Evolutionary conservation across 495 filamentous ascomycete genomes (phyloP).

Genomic region (Astrocystis sublimbata): DNA sequence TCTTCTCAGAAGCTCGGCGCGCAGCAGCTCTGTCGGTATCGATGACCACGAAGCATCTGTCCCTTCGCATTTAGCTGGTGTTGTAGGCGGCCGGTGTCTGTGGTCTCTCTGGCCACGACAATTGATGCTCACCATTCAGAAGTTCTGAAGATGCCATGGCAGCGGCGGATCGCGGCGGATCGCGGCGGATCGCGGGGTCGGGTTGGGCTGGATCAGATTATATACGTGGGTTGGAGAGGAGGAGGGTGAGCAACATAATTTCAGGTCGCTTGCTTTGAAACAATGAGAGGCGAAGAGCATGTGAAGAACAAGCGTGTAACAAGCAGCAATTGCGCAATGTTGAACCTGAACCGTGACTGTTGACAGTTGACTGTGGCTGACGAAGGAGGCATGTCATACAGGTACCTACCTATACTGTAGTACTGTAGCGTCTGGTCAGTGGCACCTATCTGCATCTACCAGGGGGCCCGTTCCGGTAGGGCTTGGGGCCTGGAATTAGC

Average conservation of each 20-base stretch:
- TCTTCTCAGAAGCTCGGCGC: conserved; percentile 53
- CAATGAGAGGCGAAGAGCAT: neutral
- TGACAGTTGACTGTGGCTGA: neutral
- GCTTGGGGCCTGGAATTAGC: neutral
- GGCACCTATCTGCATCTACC: too few species aligned
- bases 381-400: conserved; percentile 7
- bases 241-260: conserved; percentile 6
- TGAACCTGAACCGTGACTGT: neutral
- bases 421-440: neutral
- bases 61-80: neutral
- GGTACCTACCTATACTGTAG: neutral
- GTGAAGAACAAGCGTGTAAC: neutral
- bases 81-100: neutral
- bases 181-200: too few species aligned
- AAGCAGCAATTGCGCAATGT: neutral
- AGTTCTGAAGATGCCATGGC: conserved; percentile 10
- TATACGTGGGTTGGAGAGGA: neutral
- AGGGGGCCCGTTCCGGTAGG: neutral
- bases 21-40: conserved; percentile 52
- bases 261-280: neutral
- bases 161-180: neutral
- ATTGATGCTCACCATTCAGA: conserved; percentile 7
- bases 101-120: too few species aligned
- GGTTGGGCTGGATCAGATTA: neutral
- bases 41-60: conserved; percentile 43